Conservation (phyloP, 805 yeast genomes). For the Lachancea lanzarotensis region DNA sequence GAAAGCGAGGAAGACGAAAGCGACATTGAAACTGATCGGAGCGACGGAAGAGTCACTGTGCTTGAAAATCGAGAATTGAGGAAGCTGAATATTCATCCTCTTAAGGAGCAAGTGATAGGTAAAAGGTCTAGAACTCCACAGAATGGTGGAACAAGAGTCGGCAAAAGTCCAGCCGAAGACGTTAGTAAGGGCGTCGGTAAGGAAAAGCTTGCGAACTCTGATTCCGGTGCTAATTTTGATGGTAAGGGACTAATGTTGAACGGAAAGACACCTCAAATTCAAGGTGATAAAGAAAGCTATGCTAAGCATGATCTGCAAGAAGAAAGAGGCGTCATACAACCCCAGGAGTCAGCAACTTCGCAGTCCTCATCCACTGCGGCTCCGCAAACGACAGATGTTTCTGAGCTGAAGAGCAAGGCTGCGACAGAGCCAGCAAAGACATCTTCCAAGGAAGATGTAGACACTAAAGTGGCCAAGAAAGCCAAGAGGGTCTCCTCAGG, state of each 20-base stretch:
- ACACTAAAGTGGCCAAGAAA: not conserved
- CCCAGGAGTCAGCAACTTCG: too few relatives aligned
- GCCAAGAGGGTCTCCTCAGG: conserved; percentile 4
- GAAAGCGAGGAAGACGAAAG: conserved; percentile 9
- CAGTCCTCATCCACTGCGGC: too few relatives aligned
- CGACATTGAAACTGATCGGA: conserved; percentile 17
- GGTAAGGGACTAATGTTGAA: not conserved
- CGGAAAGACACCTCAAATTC: too few relatives aligned
- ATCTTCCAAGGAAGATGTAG: not conserved
- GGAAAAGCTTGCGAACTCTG: not conserved
- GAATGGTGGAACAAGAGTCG: not conserved
- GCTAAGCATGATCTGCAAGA: not conserved
- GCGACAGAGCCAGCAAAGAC: not conserved
- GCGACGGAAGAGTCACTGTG: conserved; percentile 12
- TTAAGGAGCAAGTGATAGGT: conserved; percentile 13
- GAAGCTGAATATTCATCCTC: conserved; percentile 19
- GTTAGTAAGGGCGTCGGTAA: not conserved
- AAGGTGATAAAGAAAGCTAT: not conserved
- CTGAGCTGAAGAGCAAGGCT: not conserved
- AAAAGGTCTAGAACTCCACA: not conserved
- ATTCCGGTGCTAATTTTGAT: not conserved
- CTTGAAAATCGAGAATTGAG: conserved; percentile 14
- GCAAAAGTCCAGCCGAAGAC: not conserved
- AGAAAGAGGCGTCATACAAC: too few relatives aligned
- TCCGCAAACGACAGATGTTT: too few relatives aligned